A percentile compares a stretch with the other conserved stretches of the same genome.
Evolutionary conservation across 257 asterid species (phyloP).

Genomic region (Gentiana straminea): DNA sequence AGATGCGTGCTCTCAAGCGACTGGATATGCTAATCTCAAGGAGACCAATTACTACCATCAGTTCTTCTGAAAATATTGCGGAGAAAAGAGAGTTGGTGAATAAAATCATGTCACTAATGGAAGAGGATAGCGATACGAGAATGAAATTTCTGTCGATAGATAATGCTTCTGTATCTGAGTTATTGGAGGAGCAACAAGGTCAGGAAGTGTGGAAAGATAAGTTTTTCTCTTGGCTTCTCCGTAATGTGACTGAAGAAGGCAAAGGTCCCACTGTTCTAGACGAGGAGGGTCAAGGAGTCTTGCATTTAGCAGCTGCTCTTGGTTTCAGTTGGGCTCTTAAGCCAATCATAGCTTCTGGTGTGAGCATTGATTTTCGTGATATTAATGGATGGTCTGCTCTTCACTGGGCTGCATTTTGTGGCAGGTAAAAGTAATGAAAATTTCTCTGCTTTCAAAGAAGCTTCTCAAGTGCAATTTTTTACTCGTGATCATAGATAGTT

Average conservation of each 20-base stretch:
- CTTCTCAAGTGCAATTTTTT: neutral
- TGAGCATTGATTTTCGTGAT: constrained; percentile 87
- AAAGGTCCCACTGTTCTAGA: constrained; percentile 47
- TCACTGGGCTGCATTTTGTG: constrained; percentile 96
- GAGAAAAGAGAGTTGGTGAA: constrained; percentile 26
- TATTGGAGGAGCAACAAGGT: constrained; percentile 36
- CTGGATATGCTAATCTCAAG: constrained; percentile 39
- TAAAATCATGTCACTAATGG: constrained; percentile 44
- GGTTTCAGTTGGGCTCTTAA: constrained; percentile 86
- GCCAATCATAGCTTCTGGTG: constrained; percentile 60
- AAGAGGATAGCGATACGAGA: constrained; percentile 43
- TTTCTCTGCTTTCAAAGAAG: neutral
- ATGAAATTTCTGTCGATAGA: constrained; percentile 20
- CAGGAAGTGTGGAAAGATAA: constrained; percentile 48
- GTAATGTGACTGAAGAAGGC: constrained; percentile 47
- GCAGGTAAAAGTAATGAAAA: constrained; percentile 44
- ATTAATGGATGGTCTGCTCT: constrained; percentile 93
- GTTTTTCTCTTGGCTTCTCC: constrained; percentile 67
- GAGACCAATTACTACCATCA: constrained; percentile 22
- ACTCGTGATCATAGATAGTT: too few relatives aligned
- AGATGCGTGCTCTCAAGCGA: constrained; percentile 44
- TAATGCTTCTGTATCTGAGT: constrained; percentile 24
- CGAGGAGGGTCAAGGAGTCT: constrained; percentile 74
- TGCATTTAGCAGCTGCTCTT: constrained; percentile 94
- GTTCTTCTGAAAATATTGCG: constrained; percentile 17